Evolutionary conservation across 169 alveolate genomes (phyloP), one percentile per base, ranked within the genome.

Genomic region (Besnoitia besnoiti): DNA sequence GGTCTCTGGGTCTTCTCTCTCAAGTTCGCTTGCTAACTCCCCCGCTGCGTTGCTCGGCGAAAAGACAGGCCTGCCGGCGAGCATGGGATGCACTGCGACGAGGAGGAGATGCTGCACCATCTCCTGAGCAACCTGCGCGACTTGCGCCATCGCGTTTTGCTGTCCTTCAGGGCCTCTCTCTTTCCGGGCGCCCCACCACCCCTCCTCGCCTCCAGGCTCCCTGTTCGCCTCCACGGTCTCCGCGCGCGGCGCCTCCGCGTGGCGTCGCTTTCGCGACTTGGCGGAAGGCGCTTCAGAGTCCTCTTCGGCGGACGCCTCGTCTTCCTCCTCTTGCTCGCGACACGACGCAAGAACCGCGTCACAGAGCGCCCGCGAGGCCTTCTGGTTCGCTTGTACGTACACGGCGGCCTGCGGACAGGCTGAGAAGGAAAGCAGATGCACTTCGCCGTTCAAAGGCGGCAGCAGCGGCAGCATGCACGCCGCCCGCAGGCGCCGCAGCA

Each of bases 381-480:
- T 44, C 35, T 80, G 67, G 46, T 88, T 55, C 0, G 46, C 47
- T 30, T 4, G 67, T 8, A 87, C 47, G 76, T 88, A 88, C 77
- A 35, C 67, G 77, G 24, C 73, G 51, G 2, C 55, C 87, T 88
- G 87, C 39, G 42, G 51, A 12, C 42, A 33, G 39, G 85, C 33
- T 7, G 80, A 12, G 37, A 88, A 82, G 49, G 42, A 24, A 75
- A 88, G 76, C 50, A 62, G 49, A 24, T 44, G 85, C 33, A 88
- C 42, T 40, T 67, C n/a, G 7, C 92, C 46, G 39, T 88, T 39
- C 46, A 39, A 49, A 21, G 92, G 92, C 49, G 92, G 92, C 50
- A 88, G 92, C 77, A 39, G 75, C 75, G 51, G 77, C 76, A 88
- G 85, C 92, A 88, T n/a, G 73, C 76, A 37, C 2, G 73, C 33